Evolutionary conservation across 768 basidiomycete species (phyloP), one percentile per base, ranked within the genome.

Genomic region (Strobilomyces confusus): DNA sequence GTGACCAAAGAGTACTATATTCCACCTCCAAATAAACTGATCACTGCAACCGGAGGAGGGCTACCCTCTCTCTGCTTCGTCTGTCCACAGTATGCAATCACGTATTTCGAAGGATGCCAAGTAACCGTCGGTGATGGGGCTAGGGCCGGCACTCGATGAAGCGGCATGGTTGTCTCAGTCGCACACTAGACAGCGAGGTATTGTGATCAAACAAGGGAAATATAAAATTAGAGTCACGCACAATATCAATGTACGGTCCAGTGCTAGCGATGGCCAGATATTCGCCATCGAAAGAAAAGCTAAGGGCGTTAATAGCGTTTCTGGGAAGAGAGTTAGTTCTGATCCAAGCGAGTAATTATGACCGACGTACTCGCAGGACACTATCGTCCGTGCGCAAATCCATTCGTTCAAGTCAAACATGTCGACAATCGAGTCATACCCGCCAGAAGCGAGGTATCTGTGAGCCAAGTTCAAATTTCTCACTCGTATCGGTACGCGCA

Each of bases 261-360:
- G 78, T 76, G 56, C 76, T 87, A 9, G 89, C 85, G 46, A 90
- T 84, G 17, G 89, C 89, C 43, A 92, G 68, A 62, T 84, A 92
- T 73, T 92, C 89, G 32, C 89, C 89, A 59, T 92, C 89, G 57
- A 85, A 77, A 13, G 88, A 91, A 75, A 90, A 92, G 65, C 85
- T 89, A 19, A 91, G 69, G 19, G 80, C 78, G 55, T 80, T 87
- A 61, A 90, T 87, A 20, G 82, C 77, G 63, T 89, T 75, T 51
- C 89, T 90, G 60, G 14, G 52, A 1, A 13, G 23, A 49, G 55
- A 38, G 52, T 55, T 43, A 20, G 48, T 38, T 36, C 29, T 33
- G 40, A 36, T 8, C 8, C 30, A 32, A 25, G 2, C 29, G 7
- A 3, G 38, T 56, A 11, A 15, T 4, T 7, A 22, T 30, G 15